Evolutionary conservation across 306 rosid species (phyloP).

Genomic region (Corylus americana): DNA sequence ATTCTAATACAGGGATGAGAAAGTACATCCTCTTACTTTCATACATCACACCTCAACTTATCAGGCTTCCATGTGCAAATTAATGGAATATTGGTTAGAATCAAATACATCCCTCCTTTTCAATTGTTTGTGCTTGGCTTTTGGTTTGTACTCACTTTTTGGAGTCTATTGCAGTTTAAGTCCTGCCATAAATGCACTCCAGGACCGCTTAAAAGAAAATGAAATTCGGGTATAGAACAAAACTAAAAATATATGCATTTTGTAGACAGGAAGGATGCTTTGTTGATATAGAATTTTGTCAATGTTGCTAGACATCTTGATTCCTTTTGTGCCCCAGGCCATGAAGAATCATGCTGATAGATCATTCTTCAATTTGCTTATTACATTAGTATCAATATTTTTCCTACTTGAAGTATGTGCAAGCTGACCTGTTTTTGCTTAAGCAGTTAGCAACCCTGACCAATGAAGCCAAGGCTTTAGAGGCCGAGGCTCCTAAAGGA

Average conservation of each 20-base stretch:
- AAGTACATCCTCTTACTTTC: conserved; percentile 87
- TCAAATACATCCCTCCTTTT: conserved; percentile 22
- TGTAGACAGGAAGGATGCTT: conserved; percentile 18
- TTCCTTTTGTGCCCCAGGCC: neutral
- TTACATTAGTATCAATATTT: neutral
- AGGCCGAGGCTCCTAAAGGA: conserved; percentile 50
- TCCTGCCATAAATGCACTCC: conserved; percentile 88
- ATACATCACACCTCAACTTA: conserved; percentile 94
- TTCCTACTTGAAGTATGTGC: conserved; percentile 15
- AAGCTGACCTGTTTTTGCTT: conserved; percentile 23
- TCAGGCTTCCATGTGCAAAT: conserved; percentile 97
- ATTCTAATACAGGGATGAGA: conserved; percentile 66
- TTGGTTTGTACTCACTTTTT: conserved; percentile 19
- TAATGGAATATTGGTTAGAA: conserved; percentile 92
- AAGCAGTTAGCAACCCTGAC: conserved; percentile 58
- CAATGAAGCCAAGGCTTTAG: conserved; percentile 72
- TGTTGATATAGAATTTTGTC: neutral
- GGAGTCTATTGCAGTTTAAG: conserved; percentile 70
- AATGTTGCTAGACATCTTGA: neutral
- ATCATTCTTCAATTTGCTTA: neutral
- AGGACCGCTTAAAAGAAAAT: conserved; percentile 84
- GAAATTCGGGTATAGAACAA: conserved; percentile 75
- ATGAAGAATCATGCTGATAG: neutral
- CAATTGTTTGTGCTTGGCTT: conserved; percentile 8
- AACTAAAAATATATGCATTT: conserved; percentile 22